phyloP scores from a whole-genome alignment of 169 alveolate species.

The Plasmodium coatneyi region DNA sequence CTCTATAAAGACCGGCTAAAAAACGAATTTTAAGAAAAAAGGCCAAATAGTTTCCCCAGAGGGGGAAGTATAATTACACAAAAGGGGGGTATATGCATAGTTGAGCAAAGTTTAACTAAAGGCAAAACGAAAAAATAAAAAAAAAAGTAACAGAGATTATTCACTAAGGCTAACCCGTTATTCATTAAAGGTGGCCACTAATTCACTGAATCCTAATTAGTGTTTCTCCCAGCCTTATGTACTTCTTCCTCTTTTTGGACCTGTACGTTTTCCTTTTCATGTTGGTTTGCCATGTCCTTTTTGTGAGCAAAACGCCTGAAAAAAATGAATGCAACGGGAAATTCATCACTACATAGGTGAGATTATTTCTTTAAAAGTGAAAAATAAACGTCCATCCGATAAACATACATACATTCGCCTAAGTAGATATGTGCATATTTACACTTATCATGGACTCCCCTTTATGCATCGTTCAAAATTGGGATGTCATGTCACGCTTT shows the following conservation, averaged over 20 bases:
- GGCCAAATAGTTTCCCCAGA: neutral
- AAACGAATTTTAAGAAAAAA: neutral
- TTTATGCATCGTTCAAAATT: neutral
- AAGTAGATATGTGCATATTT: neutral
- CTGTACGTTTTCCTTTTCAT: constrained; percentile 83
- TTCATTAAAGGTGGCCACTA: neutral
- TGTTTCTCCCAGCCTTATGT: constrained; percentile 81
- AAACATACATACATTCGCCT: neutral
- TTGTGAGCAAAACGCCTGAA: constrained; percentile 39
- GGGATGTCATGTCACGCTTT: neutral
- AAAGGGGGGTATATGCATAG: neutral
- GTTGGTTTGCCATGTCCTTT: constrained; percentile 83
- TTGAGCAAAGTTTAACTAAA: neutral
- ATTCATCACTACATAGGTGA: neutral
- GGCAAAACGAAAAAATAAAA: neutral
- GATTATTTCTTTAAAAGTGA: neutral
- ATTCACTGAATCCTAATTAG: constrained; percentile 75
- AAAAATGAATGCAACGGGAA: constrained; percentile 7
- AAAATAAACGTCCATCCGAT: neutral
- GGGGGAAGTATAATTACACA: neutral
- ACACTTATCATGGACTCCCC: neutral
- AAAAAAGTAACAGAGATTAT: neutral
- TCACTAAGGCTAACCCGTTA: neutral
- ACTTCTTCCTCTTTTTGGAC: constrained; percentile 77
- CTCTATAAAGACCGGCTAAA: neutral